Evolutionary conservation across 164 flowering plant genomes (phyloP), one percentile per base, ranked within the genome.

Genomic region (Cinnamomum chago): DNA sequence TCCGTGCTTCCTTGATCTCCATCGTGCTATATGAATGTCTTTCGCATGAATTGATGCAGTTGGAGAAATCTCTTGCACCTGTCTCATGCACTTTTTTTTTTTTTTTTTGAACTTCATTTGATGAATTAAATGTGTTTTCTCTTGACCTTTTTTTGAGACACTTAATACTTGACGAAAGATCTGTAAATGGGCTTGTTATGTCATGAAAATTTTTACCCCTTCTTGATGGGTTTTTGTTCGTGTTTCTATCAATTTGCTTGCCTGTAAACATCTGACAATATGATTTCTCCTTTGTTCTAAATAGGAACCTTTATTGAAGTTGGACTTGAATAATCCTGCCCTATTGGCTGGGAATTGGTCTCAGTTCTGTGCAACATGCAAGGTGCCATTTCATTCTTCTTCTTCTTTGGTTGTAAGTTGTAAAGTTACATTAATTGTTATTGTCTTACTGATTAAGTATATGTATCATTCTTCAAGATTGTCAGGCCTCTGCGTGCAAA

Each of bases 291-390:
- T 76, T 28, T 58, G 20, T 30, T 24, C 64, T 65, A 11, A 22
- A 50, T 77, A 92, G 98, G 98, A 95, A 81, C 99, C 98, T 73
- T 80, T 95, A 58, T 73, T 93, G 84, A 95, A 90, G 89, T 85
- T 89, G 75, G 99, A 95, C 81, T 78, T 89, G 65, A 88, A 86
- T 76, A 81, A 90, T 82, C 97, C 98, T 77, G 92, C 93, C 70
- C 80, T 95, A 79, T 85, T 95, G 58, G 90, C 93, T 84, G 99
- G 99, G 69, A 95, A 95, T 83, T 95, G 98, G 99, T 89, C 99
- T 72, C 97, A 88, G 83, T 94, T 95, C 65, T 95, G 99, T 89
- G 87, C 97, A 71, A 93, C 99, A 35, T 95, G 99, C 97, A 95
- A 95, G 97, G 99, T 89, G 11, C 24, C 64, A 25, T 70, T 47